Evolutionary conservation across 2,329 filamentous ascomycete species (phyloP), one percentile per base, ranked within the genome.

Genomic region (Aspergillus tubingensis): DNA sequence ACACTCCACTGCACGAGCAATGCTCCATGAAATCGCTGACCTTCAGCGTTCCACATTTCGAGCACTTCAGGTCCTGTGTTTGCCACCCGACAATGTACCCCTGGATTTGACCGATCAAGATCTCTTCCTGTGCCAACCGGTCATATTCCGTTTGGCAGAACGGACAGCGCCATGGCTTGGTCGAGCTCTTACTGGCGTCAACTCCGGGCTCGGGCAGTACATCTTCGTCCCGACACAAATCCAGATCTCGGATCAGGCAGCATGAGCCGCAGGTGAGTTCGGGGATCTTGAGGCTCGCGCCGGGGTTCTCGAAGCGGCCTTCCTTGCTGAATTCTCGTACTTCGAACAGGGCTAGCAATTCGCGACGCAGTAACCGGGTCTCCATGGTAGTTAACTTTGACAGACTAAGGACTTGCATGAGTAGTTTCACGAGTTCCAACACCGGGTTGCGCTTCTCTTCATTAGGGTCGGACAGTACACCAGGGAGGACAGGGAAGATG

Each of bases 21-120:
- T 98, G 93, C 75, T 97, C 94, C 88, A 95, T 92, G 69, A 98
- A 96, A 71, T 97, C 94, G 74, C 96, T 98, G 43, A 91, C 83
- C 72, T 92, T 82, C 41, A 96, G 77, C 3, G 79, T 70, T 44
- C 75, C 76, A 68, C 86, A 88, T 67, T 91, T 91, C 32, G 84
- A 86, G 74, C 95, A 99, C 77, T 92, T 92, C 60, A 98, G 78
- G 75, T 99, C 95, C 79, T 98, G 94, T 36, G 89, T 91, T 64
- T 87, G 84, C 93, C 96, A 99, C 68, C 90, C 87, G 25, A 91
- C 84, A 7, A 91, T 81, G 72, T 89, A 79, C 21, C 85, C 86
- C 75, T 97, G 88, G 17, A 97, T 88, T 58, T 90, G 84, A 0
- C 83, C 85, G 44, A 99, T 85, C 61, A 99, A 80, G 48, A 86